These are phyloP conservation scores for Croton setiger DNA, from an alignment of 441 rosid species.

Conservation along the genomic window DNA sequence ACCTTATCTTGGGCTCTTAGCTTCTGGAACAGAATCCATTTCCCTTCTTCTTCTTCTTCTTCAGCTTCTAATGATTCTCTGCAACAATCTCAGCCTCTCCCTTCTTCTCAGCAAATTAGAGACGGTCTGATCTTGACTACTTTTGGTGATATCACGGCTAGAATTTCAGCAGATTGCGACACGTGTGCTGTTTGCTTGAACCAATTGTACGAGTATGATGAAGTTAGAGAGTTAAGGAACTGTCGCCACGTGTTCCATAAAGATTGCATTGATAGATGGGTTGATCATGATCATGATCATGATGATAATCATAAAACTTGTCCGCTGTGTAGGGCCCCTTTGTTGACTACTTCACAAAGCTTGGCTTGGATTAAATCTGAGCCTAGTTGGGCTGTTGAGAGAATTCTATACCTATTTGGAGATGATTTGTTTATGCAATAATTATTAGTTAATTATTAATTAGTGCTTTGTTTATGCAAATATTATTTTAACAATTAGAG, in stretches of 20 bases:
- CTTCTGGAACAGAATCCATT: conserved; percentile 35
- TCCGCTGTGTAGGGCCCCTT: conserved; percentile 82
- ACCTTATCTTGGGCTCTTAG: conserved; percentile 48
- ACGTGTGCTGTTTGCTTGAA: conserved; percentile 79
- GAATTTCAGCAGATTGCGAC: conserved; percentile 40
- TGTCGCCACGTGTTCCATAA: conserved; percentile 85
- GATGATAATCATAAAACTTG: conserved; percentile 61
- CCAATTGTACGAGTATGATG: conserved; percentile 43
- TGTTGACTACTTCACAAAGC: conserved; percentile 41
- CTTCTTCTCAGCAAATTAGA: conserved; percentile 44
- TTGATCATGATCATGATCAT: conserved; percentile 50
- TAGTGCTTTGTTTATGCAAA: conserved; percentile 26
- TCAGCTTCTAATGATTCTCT: not conserved
- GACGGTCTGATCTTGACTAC: conserved; percentile 51
- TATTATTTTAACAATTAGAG: not conserved
- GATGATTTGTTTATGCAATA: conserved; percentile 50
- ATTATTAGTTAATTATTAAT: no score
- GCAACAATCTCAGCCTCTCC: conserved; percentile 19
- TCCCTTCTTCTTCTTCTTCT: conserved; percentile 21
- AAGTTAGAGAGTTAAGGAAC: conserved; percentile 71
- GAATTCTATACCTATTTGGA: conserved; percentile 73
- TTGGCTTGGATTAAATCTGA: conserved; percentile 40
- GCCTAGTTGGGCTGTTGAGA: conserved; percentile 89
- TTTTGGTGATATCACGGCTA: conserved; percentile 46
- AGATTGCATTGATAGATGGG: conserved; percentile 86